Evolutionary conservation across 371 early-diverging fungal species (phyloP), one percentile per base, ranked within the genome.

Genomic region (Actinomortierella ambigua): DNA sequence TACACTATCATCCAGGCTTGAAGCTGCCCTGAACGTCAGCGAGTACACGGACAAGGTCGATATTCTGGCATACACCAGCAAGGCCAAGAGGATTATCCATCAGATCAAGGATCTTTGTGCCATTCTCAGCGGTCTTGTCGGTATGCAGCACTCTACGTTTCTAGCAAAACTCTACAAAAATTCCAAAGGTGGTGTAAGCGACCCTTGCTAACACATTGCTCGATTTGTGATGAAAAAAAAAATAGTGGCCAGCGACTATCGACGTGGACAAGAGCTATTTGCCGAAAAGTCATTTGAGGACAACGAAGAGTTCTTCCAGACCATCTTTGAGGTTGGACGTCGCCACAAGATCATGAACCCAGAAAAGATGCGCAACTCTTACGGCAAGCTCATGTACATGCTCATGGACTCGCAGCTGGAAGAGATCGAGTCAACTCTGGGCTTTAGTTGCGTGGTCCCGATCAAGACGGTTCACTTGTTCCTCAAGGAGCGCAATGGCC

Each of bases 321-420:
- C 77, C 44, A 87, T 96, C n/a, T 95, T 97, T 73, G 98, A 98
- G 78, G 87, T 98, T 57, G 98, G 98, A 17, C 88, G 98, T 50
- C 80, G 98, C 39, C 93, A 98, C 77, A 98, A 98, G 81, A 94
- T 98, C 65, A 95, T 95, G 95, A 98, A 97, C 61, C 98, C 98
- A 0, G 98, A 98, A 75, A 95, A 94, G 76, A 98, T 98, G 97
- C 84, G 97, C 41, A 81, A 84, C 34, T 90, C 93, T 13, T 98
- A 98, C 75, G 98, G 98, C 53, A 97, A 98, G 69, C 80, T 98
- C 34, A 90, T 98, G 83, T 97, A 95, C 73, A 65, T 98, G 80
- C 80, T 98, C 40, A 87, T 85, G 77, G 98, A 98, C 65, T 88
- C 95, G 14, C 88, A 88, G 75, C 90, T 90, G 26, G 87, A 88